Conservation (phyloP, 1,139 yeast species). For the Debaryomycetaceae sp. region DNA sequence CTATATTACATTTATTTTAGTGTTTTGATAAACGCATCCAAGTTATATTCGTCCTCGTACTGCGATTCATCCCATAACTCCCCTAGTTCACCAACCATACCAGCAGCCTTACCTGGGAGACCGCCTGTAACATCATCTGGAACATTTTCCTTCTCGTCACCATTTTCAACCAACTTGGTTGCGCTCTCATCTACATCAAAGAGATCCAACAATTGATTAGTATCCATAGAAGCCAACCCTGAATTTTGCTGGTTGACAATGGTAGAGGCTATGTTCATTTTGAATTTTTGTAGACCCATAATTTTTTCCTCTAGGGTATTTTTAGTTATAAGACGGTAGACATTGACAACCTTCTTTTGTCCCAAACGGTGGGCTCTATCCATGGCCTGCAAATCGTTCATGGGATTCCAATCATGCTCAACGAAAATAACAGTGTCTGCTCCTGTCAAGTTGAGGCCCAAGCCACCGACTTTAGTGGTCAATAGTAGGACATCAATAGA, state of each 20-base stretch:
- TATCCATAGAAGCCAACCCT: conserved; percentile 93
- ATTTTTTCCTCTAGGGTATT: conserved; percentile 94
- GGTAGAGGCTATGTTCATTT: conserved; percentile 94
- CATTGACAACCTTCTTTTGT: conserved; percentile 95
- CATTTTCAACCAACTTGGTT: conserved; percentile 30
- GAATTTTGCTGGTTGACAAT: conserved; percentile 95
- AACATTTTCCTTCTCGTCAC: conserved; percentile 24
- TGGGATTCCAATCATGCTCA: conserved; percentile 99
- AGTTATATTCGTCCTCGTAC: conserved; percentile 92
- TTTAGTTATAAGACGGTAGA: conserved; percentile 86
- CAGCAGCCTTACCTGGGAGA: conserved; percentile 60
- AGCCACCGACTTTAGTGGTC: conserved; percentile 97
- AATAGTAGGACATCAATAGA: conserved; percentile 88
- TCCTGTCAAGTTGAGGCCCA: conserved; percentile 94
- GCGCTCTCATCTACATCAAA: conserved; percentile 71
- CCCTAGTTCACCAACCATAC: conserved; percentile 82
- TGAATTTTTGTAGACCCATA: conserved; percentile 97
- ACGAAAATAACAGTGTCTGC: conserved; percentile 98
- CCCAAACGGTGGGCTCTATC: conserved; percentile 98
- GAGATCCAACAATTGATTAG: conserved; percentile 86
- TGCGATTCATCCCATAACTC: conserved; percentile 96
- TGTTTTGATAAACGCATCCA: conserved; percentile 87
- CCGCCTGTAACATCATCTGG: conserved; percentile 61
- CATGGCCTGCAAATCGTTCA: conserved; percentile 99
- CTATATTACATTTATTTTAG: conserved; percentile 31